Percentiles rank a stretch among this genome's conserved stretches.
Evolutionary conservation across 148 eudicot genomes (phyloP).

Genomic region (Suaeda aralocaspica): DNA sequence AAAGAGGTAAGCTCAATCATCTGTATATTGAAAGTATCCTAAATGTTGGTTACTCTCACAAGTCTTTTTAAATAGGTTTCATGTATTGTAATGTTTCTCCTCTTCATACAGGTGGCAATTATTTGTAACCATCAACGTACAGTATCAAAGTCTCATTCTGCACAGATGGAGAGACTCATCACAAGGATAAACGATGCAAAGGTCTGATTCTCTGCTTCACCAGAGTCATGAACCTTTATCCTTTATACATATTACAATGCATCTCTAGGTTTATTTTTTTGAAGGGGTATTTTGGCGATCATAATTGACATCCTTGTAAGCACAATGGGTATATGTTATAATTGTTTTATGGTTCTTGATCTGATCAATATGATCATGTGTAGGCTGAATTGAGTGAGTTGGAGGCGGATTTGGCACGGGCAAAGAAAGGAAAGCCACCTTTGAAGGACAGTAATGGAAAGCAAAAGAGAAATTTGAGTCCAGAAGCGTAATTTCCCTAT

Average conservation of each 20-base stretch:
- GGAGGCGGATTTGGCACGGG: constrained; percentile 66
- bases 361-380: constrained; percentile 16
- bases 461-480: constrained; percentile 59
- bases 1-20: constrained; percentile 58
- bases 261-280: too few species aligned
- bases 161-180: constrained; percentile 67
- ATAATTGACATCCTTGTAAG: not conserved
- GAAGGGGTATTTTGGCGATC: not conserved
- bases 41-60: not conserved
- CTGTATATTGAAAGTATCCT: constrained; percentile 2
- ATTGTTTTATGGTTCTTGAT: constrained; percentile 3
- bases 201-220: constrained; percentile 36
- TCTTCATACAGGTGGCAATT: constrained; percentile 76
- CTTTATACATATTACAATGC: not conserved
- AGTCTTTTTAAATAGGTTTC: constrained; percentile 6
- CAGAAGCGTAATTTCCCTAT: constrained; percentile 63
- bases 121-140: constrained; percentile 99
- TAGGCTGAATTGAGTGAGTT: constrained; percentile 60
- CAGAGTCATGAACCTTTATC: not conserved
- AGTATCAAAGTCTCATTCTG: constrained; percentile 80
- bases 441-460: constrained; percentile 72
- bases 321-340: not conserved
- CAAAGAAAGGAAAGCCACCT: constrained; percentile 89
- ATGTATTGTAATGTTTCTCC: constrained; percentile 9
- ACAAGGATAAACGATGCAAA: constrained; percentile 74